phyloP scores from a whole-genome alignment of 495 filamentous ascomycete species.

The Bacidia rubella region DNA sequence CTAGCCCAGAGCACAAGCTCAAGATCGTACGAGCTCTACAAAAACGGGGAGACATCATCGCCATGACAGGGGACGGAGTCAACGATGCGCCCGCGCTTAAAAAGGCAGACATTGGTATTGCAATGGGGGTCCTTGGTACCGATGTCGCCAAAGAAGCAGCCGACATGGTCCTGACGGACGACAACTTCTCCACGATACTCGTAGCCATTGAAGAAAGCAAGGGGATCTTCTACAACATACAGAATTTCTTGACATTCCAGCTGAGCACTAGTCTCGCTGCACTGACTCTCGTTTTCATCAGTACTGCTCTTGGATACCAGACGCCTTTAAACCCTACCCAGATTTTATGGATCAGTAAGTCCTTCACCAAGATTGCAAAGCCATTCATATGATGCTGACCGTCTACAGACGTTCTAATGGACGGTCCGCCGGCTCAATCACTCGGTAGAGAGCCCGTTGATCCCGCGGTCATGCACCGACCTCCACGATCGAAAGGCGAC shows the following conservation, averaged over 20 bases:
- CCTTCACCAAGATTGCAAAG: too few relatives aligned
- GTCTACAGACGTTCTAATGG: conserved; percentile 87
- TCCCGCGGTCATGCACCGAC: conserved; percentile 82
- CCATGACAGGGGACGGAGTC: conserved; percentile 97
- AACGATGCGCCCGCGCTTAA: conserved; percentile 96
- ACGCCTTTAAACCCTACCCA: conserved; percentile 98
- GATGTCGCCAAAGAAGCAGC: conserved; percentile 98
- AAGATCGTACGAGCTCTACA: conserved; percentile 91
- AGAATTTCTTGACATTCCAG: conserved; percentile 98
- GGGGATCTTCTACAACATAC: conserved; percentile 98
- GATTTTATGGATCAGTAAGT: conserved; percentile 97
- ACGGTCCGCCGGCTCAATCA: conserved; percentile 92
- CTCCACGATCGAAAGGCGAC: conserved; percentile 70
- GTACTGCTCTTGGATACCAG: conserved; percentile 80
- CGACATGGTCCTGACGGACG: conserved; percentile 98
- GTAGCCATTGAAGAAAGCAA: conserved; percentile 97
- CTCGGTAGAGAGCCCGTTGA: conserved; percentile 93
- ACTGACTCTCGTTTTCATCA: conserved; percentile 76
- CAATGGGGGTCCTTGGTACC: conserved; percentile 89
- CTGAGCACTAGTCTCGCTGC: conserved; percentile 94
- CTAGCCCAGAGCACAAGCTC: conserved; percentile 93
- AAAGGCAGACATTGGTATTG: conserved; percentile 94
- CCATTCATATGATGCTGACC: not conserved
- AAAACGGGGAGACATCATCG: conserved; percentile 86
- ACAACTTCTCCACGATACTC: conserved; percentile 95